Evolutionary conservation across 2,329 filamentous ascomycete genomes (phyloP).

Genomic region (Nectriaceae sp.): DNA sequence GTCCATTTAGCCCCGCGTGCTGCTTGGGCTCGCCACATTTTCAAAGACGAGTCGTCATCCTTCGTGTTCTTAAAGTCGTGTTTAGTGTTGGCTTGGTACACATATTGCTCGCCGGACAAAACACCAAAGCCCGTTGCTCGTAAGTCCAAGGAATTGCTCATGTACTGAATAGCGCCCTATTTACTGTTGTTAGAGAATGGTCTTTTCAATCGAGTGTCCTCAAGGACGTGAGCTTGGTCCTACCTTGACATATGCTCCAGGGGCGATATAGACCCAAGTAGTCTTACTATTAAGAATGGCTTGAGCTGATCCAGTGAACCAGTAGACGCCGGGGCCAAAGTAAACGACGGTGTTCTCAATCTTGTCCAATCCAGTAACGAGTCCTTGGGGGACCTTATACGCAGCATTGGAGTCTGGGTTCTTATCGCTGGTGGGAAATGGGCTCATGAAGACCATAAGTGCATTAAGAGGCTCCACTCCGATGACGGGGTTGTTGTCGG

Average conservation of each 20-base stretch:
- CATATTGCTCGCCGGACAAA: constrained; percentile 40
- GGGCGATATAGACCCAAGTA: constrained; percentile 31
- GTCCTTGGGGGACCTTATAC: constrained; percentile 8
- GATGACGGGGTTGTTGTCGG: constrained; percentile 22
- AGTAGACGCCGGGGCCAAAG: constrained; percentile 35
- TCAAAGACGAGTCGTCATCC: constrained; percentile 30
- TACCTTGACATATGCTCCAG: constrained; percentile 40
- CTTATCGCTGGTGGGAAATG: constrained; percentile 20
- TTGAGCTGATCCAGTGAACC: constrained; percentile 25
- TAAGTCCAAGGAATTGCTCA: constrained; percentile 20
- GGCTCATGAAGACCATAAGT: constrained; percentile 35
- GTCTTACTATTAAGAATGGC: constrained; percentile 14
- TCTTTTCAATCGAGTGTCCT: no score
- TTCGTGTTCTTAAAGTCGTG: constrained; percentile 30
- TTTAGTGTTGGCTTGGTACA: constrained; percentile 37
- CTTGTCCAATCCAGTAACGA: constrained; percentile 12
- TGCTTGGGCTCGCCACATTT: constrained; percentile 33
- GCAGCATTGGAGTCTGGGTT: no score
- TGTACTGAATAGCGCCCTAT: constrained; percentile 38
- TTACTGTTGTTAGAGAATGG: no score
- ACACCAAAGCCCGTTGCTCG: constrained; percentile 37
- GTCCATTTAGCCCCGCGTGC: constrained; percentile 21
- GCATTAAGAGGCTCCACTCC: constrained; percentile 31
- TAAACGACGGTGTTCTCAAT: constrained; percentile 23
- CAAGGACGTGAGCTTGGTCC: no score